These are phyloP conservation scores for Bondarzewia mesenterica DNA, from an alignment of 1,284 basidiomycete genomes.

Conservation along the genomic window DNA sequence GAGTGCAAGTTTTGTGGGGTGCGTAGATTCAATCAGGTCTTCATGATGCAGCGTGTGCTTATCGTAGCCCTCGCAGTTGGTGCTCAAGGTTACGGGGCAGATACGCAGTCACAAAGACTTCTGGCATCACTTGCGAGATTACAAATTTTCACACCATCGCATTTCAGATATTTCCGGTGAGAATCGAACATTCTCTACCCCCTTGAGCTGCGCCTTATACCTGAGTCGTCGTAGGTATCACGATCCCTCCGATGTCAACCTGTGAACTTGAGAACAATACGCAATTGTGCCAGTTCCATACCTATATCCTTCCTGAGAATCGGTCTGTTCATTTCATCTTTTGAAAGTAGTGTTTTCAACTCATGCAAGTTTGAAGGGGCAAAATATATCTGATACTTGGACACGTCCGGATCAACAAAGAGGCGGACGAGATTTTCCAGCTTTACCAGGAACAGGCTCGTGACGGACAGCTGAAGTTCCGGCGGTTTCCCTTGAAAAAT, in stretches of 20 bases:
- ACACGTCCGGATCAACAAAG: slow-evolving; percentile 27
- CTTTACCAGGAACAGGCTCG: slow-evolving; percentile 58
- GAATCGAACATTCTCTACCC: too few species aligned
- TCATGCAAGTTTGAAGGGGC: slow-evolving; percentile 36
- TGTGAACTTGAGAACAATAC: too few species aligned
- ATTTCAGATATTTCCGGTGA: too few species aligned
- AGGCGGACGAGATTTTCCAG: slow-evolving; percentile 48
- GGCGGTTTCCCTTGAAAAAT: slow-evolving; percentile 57
- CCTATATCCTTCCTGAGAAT: slow-evolving; percentile 25
- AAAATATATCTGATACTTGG: slow-evolving; percentile 52
- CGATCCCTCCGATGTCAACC: too few species aligned
- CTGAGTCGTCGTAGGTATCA: too few species aligned
- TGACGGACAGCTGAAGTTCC: slow-evolving; percentile 46
- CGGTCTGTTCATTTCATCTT: too few species aligned
- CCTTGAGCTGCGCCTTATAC: too few species aligned
- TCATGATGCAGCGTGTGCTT: background rate
- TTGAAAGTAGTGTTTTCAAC: background rate
- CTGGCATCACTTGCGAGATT: too few species aligned
- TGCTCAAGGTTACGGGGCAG: slow-evolving; percentile 19
- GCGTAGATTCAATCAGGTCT: slow-evolving; percentile 14
- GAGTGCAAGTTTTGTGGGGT: slow-evolving; percentile 53
- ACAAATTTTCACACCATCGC: too few species aligned
- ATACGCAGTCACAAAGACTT: slow-evolving; percentile 33
- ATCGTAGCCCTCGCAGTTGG: slow-evolving; percentile 1
- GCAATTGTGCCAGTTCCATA: background rate